Evolutionary conservation across 1,139 yeast species (phyloP).

Genomic region (Kodamaea suecica): DNA sequence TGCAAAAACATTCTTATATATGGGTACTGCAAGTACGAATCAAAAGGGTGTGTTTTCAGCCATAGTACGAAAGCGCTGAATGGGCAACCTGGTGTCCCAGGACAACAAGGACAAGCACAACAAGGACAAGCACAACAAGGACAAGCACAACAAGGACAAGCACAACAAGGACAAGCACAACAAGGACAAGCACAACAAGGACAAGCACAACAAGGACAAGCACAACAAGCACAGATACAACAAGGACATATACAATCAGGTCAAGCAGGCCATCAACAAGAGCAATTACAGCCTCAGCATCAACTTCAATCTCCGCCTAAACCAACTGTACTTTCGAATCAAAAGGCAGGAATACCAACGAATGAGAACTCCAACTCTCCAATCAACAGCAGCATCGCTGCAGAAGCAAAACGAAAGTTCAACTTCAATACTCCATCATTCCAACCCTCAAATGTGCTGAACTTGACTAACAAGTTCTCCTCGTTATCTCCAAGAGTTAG

Average conservation of each 20-base stretch:
- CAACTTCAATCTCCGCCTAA: too few species aligned
- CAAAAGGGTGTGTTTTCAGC: slow-evolving; percentile 83
- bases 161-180: slow-evolving; percentile 1
- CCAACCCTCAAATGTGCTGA: slow-evolving; percentile 42
- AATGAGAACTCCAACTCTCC: too few species aligned
- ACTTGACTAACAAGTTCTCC: slow-evolving; percentile 41
- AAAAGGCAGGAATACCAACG: too few species aligned
- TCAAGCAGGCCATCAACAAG: too few species aligned
- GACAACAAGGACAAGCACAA: slow-evolving; percentile 4
- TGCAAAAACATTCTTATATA: slow-evolving; percentile 83
- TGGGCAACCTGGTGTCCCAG: slow-evolving; percentile 4
- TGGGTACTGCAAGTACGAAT: slow-evolving; percentile 86
- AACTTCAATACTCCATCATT: slow-evolving; percentile 66
- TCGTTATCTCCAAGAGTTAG: slow-evolving; percentile 53
- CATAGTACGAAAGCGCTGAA: slow-evolving; percentile 44
- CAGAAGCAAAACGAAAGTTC: slow-evolving; percentile 42
- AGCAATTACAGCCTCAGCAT: too few species aligned
- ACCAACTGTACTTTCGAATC: too few species aligned
- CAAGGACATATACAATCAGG: slow-evolving; percentile 1
- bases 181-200: too few species aligned
- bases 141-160: slow-evolving; percentile 5
- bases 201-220: slow-evolving; percentile 3
- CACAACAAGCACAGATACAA: slow-evolving; percentile 4
- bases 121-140: slow-evolving; percentile 2
- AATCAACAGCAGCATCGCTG: slow-evolving; percentile 2